Base-by-base conservation (phyloP, 1,284 basidiomycete genomes). In the Boletus hoseneyae region DNA sequence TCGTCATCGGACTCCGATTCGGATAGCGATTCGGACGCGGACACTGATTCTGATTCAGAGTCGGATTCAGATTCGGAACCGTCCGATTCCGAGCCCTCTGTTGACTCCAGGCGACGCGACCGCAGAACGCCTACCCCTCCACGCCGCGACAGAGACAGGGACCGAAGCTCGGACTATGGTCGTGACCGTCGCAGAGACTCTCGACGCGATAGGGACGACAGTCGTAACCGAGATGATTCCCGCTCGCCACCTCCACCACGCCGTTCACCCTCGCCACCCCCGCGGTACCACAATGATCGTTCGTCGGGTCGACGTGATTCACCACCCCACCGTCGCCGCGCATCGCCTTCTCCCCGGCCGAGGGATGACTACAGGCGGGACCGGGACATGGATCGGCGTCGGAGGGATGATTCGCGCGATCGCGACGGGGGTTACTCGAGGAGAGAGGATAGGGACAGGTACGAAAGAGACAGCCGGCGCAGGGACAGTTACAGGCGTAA, bases 1-100 rank as follows among this genome's bases (percentile, higher is more conserved):
- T 87, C 82, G 1, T 83, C 82, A 3, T 82, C 82, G 0, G 77
- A 78, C 51, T 72, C 73, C 6, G 72, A 72, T 39, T 68, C 66
- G 0, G 73, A 74, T 23, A 65, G 67, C 9, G 52, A 52, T 46
- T 71, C 69, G 0, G 66, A 70, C 38, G 50, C 66, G 1, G 62
- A 64, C 36, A 64, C 70, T 0, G 69, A 70, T 7, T 6, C 23
- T 1, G 23, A 25, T 25, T 69, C 73, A 0, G 67, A 65, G 5
- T 70, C 73, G 0, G 60, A 66, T 4, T 77, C 77, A 0, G 77
- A 74, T 47, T 70, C 73, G 13, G 60, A 64, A 29, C 69, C 70
- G 42, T 65, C 69, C 1, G 65, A 74, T 42, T 62, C 64, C 0
- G 65, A 57, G 45, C 62, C 68, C 15, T 71, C 69, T 23, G 71